Percentiles rank a stretch among this genome's conserved stretches.
phyloP scores from a whole-genome alignment of 2,329 filamentous ascomycete genomes.

The Pestalotiopsis sp. region DNA sequence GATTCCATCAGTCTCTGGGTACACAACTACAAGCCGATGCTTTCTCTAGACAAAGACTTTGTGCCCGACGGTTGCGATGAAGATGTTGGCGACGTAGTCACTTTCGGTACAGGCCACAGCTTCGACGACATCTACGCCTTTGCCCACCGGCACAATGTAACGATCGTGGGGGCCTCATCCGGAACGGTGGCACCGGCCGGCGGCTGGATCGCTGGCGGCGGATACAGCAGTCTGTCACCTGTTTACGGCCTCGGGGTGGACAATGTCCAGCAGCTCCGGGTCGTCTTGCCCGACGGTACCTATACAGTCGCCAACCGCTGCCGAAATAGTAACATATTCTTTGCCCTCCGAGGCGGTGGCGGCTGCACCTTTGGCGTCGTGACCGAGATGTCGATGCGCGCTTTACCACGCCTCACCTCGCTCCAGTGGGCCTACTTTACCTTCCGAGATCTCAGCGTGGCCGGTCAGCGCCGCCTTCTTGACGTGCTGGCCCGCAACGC shows the following conservation, averaged over 20 bases:
- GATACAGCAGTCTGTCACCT: slow-evolving; percentile 55
- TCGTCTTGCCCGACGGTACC: slow-evolving; percentile 54
- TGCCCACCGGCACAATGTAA: neutral
- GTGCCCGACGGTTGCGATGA: neutral
- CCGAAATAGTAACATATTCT: slow-evolving; percentile 61
- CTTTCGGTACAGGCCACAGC: neutral
- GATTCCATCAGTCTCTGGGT: neutral
- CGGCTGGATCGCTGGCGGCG: slow-evolving; percentile 45
- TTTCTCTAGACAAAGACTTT: neutral
- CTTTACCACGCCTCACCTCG: neutral
- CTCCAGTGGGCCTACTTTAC: neutral
- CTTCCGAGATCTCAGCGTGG: neutral
- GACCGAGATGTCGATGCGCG: slow-evolving; percentile 20
- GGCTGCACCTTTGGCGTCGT: slow-evolving; percentile 62
- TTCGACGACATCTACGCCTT: neutral
- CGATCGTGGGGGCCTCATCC: neutral
- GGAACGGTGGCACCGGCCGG: neutral
- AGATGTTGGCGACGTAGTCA: neutral
- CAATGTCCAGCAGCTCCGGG: slow-evolving; percentile 57
- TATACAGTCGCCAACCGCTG: slow-evolving; percentile 48
- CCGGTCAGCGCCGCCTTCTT: neutral
- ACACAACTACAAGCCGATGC: neutral
- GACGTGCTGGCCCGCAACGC: neutral
- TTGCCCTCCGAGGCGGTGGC: slow-evolving; percentile 63
- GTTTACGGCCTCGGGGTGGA: slow-evolving; percentile 61